Base-by-base conservation (phyloP, 208 protist genomes). In the Naegleria gruberi region DNA sequence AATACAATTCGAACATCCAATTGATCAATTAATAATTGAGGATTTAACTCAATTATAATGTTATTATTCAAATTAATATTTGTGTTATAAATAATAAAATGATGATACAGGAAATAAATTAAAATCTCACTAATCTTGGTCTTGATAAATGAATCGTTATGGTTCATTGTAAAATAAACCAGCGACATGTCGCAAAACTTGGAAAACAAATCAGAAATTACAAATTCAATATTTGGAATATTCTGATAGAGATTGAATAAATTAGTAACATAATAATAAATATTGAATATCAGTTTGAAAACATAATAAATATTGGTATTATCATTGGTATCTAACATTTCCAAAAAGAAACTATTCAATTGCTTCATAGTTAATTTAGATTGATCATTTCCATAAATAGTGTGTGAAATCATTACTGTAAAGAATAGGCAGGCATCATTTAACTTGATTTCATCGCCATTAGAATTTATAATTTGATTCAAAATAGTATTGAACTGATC, bases 331-430 rank as follows among this genome's bases (percentile, higher is more conserved):
- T 77, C 65, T 8, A 77, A 37, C 65, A 77, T 77, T 77, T 77
- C 65, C 12, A 77, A 37, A 37, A 77, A 77, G 30, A 77, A 77
- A 77, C 65, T 65, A 87, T 87, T 87, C 51, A 65, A 65, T 65
- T 65, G 51, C 30, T 65, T 65, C n/a, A 87, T 87, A n/a, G n/a
- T 87, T 19, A 87, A 8, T 73, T 42, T 42, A 87, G 5, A 40
- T n/a, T 87, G 6, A 73, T 15, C 55, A 73, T n/a, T 73, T 30
- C 55, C 23, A 77, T 77, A 77, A 37, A 77, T 37, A 37, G 65
- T n/a, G 34, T 77, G 51, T 65, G 51, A 65, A 65, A 65, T 19
- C 51, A 65, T 65, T 23, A 65, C 30, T 10, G 30, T 23, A 65
- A 65, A 65, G 15, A 65, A 65, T 65, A 65, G 51, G 30, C 51